Evolutionary conservation across 257 asterid species (phyloP).

Genomic region (Penstemon newberryi): DNA sequence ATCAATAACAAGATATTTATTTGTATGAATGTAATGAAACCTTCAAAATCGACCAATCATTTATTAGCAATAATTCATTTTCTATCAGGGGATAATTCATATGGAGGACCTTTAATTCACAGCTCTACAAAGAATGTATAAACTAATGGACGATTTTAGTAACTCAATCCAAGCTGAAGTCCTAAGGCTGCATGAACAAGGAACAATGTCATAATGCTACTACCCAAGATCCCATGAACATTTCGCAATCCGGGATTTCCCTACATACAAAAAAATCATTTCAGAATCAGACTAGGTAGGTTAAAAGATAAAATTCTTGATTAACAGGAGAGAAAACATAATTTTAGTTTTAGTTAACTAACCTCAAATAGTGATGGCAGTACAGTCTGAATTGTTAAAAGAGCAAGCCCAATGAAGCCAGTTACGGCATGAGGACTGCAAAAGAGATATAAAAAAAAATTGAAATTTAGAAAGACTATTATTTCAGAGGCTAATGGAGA

Average conservation of each 20-base stretch:
- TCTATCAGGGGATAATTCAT: too few relatives aligned
- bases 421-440: conserved; percentile 49
- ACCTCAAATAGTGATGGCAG: conserved; percentile 63
- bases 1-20: too few relatives aligned
- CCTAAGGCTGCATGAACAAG: conserved; percentile 83
- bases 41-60: too few relatives aligned
- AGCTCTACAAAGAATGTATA: too few relatives aligned
- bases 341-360: conserved; percentile 20
- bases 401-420: conserved; percentile 46
- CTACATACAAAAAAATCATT: conserved; percentile 30
- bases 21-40: too few relatives aligned
- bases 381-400: conserved; percentile 39
- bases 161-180: conserved; percentile 80
- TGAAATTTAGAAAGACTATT: too few relatives aligned
- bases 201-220: conserved; percentile 90
- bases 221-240: conserved; percentile 82
- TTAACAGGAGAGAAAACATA: not conserved
- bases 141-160: conserved; percentile 23
- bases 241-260: conserved; percentile 78
- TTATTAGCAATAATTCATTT: too few relatives aligned
- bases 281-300: not conserved
- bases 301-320: not conserved
- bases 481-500: conserved; percentile 6
- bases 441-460: not conserved
- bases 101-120: too few relatives aligned